Evolutionary conservation across 164 flowering plant species (phyloP), one percentile per base, ranked within the genome.

Genomic region (Cinnamomum chago): DNA sequence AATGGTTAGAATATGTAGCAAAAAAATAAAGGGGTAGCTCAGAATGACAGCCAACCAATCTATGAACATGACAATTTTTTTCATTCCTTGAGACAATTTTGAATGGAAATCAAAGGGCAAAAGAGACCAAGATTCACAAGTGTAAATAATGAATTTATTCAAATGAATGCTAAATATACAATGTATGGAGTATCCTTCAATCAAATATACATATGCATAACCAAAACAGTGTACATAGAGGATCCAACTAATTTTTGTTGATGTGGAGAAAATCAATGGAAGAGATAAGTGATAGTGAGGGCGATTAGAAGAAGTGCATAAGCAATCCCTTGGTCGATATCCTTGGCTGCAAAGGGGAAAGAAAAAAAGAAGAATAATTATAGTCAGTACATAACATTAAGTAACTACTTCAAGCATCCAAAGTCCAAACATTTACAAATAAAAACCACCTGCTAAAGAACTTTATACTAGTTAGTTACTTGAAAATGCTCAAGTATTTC

Each of bases 241-340:
- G 23, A 60, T 60, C 64, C 64, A 5, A 60, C 23, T 60, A 6
- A 60, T n/a, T 20, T 17, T 18, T 5, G 23, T 20, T 18, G 64
- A 60, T 15, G n/a, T 17, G 23, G 64, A n/a, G n/a, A 74, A 62
- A 65, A 72, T 82, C 72, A 89, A 76, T 89, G 91, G 62, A 85
- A 22, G 64, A 88, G 78, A 58, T 89, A 89, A 2, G 93, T 88
- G 47, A 89, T 64, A 14, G 83, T 90, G 6, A 89, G 87, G 12
- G 93, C 93, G 51, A 86, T 33, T 1, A 89, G 75, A 2, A 89
- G 78, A n/a, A 89, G 88, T 7, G 78, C 3, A 72, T 79, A 89
- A 25, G 90, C 91, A 12, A 88, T 85, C 55, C 93, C 93, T 79
- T 89, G 90, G 74, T 89, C 93, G 15, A 89, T 82, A 23, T 85